Conservation (phyloP, 352 stramenopile genomes). For the Nothophytophthora sp. region DNA sequence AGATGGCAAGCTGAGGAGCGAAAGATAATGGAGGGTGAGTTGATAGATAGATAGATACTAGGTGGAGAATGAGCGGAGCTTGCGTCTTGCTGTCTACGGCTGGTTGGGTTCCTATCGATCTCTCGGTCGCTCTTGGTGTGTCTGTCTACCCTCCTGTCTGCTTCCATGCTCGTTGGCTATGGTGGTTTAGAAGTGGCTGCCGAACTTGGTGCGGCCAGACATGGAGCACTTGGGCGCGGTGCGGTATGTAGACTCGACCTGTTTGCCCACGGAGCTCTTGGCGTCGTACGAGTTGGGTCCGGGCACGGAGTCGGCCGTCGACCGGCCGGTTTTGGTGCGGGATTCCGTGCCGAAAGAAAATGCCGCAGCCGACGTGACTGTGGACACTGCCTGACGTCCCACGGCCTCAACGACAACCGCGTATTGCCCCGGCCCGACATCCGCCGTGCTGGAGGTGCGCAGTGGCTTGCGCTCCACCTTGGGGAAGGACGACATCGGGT, state of each 20-base stretch:
- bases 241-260: slow-evolving; percentile 56
- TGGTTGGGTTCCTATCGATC: background rate
- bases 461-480: slow-evolving; percentile 60
- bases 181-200: slow-evolving; percentile 52
- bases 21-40: slow-evolving; percentile 10
- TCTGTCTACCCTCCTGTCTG: too few species aligned
- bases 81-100: slow-evolving; percentile 1
- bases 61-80: slow-evolving; percentile 14
- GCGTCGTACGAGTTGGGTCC: slow-evolving; percentile 45
- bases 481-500: slow-evolving; percentile 47
- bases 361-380: slow-evolving; percentile 39
- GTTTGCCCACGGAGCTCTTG: slow-evolving; percentile 51
- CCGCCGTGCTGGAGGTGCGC: slow-evolving; percentile 25
- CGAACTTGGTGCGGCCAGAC: slow-evolving; percentile 68
- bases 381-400: slow-evolving; percentile 56
- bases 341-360: slow-evolving; percentile 58
- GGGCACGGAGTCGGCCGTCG: slow-evolving; percentile 24
- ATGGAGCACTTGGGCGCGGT: slow-evolving; percentile 55
- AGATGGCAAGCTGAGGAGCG: slow-evolving; percentile 7
- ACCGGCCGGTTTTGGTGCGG: slow-evolving; percentile 34
- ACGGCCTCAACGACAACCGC: slow-evolving; percentile 45
- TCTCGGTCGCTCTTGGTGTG: too few species aligned
- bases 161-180: too few species aligned
- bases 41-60: slow-evolving; percentile 20
- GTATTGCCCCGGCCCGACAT: slow-evolving; percentile 62